Base-by-base conservation (phyloP, 2,329 filamentous ascomycete species). In the Xylariaceae sp. region DNA sequence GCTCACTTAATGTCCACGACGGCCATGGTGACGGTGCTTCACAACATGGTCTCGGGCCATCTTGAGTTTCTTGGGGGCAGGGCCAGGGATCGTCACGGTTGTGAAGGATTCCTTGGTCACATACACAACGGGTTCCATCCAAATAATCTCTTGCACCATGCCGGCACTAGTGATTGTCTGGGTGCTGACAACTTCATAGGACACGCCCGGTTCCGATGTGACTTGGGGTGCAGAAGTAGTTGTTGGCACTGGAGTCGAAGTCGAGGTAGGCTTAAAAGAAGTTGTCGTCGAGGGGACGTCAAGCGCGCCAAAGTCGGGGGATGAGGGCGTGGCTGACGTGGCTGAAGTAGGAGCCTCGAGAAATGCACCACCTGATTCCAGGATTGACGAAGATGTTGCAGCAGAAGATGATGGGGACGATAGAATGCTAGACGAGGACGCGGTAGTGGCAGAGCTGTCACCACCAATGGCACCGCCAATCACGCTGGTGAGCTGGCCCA, bases 61-160 rank as follows among this genome's bases (percentile, higher is more conserved):
- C 33, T 69, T 72, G 16, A 64, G 49, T n/a, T 68, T 61, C 47
- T 63, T 52, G 11, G 54, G 68, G 6, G 73, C 69, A 23, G 72
- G 69, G 9, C 77, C 71, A 0, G 79, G 79, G 4, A 75, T 69
- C 2, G 79, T 79, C 2, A 75, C 71, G 2, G 76, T 77, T 19
- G 73, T 69, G 21, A 76, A 74, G 12, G 74, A 67, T 23, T 76
- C 69, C 52, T 79, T 72, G 0, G 81, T 85, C 14, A 84, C 80
- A 48, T 79, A 84, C 24, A 85, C 78, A 4, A 79, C 67, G 41
- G 82, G 77, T 72, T 86, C 78, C 49, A 82, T 79, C 79, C 82
- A 84, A 11, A 85, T 70, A 19, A 88, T 78, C 73, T 87, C 80
- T 60, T 77, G 78, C 11, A 88, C 81, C 6, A 78, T 64, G 40